Base-by-base conservation (phyloP, 1,139 yeast genomes). In the Meyerozyma guilliermondii region DNA sequence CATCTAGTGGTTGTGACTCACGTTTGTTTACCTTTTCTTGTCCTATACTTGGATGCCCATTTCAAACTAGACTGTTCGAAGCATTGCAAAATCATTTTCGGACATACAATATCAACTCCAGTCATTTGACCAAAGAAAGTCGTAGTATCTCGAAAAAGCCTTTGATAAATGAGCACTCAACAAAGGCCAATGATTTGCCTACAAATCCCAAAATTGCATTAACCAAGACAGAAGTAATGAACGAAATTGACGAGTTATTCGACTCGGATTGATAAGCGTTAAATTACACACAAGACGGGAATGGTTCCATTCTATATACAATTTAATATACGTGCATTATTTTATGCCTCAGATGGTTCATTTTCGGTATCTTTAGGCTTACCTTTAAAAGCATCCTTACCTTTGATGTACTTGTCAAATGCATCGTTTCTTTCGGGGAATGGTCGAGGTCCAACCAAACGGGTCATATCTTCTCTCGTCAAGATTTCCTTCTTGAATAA, bases 381-480 rank as follows among this genome's bases (percentile, higher is more conserved):
- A 11, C 54, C 53, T 46, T 54, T 56, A 47, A 58, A 56, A 2
- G 61, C 61, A 43, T 59, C 73, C 38, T 59, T 56, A 16, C 76
- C 80, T 50, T 78, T 80, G 49, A 85, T 66, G 55, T 85, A 85
- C 57, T 83, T 83, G 63, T 85, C 91, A 58, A 85, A 84, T 1
- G 91, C 92, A 61, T 84, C 92, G 54, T 83, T 84, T 52, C 80
- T 75, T 59, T 84, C 89, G 10, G 83, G 79, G 71, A 82, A 84
- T 18, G 89, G 89, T 55, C 94, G 73, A 50, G 83, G 82, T 2
- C 94, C 94, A 38, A 83, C 67, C 34, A 85, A 58, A 44, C 80
- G 69, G 43, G 84, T 77, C 94, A 85, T 85, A 56, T 85, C 94
- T 57, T 84, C 89, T 63, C 94, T 77, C 2, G 92, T 84, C 42